These are phyloP conservation scores for Senecio squalidus DNA, from an alignment of 140 eudicot genomes.

Conservation along the genomic window DNA sequence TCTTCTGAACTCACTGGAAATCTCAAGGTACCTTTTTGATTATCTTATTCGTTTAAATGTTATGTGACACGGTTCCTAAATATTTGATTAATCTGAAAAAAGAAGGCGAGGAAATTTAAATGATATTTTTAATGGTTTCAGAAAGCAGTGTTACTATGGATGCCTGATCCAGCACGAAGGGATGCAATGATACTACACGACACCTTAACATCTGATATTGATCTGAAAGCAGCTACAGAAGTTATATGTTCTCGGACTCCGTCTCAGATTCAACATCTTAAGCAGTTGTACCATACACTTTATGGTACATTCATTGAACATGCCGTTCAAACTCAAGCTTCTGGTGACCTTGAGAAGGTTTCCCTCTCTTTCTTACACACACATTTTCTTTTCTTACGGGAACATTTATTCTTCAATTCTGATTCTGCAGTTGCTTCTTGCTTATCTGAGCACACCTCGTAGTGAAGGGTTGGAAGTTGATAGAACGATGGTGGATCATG, in stretches of 20 bases:
- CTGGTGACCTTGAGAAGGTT: constrained; percentile 80
- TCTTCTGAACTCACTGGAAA: constrained; percentile 71
- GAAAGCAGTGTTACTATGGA: constrained; percentile 80
- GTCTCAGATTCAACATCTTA: constrained; percentile 66
- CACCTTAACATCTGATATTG: constrained; percentile 37
- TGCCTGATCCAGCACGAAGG: constrained; percentile 78
- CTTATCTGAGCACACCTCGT: constrained; percentile 55
- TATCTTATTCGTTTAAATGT: not conserved
- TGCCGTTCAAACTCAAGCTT: constrained; percentile 58
- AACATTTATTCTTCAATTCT: constrained; percentile 2
- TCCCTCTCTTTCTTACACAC: not conserved
- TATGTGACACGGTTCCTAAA: not conserved
- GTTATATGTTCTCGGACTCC: constrained; percentile 82
- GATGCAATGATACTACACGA: constrained; percentile 68
- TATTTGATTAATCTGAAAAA: not conserved
- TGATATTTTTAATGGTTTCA: constrained; percentile 31
- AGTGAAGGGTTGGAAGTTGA: constrained; percentile 92
- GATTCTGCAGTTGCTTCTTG: constrained; percentile 61
- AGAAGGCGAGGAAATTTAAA: not conserved
- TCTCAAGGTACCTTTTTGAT: constrained; percentile 41
- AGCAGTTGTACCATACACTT: constrained; percentile 55
- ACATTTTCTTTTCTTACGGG: not conserved
- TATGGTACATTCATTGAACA: constrained; percentile 68
- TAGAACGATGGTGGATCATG: constrained; percentile 49
- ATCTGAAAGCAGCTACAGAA: constrained; percentile 78